Percentiles rank a stretch among this genome's conserved stretches.
Evolutionary conservation across 352 stramenopile species (phyloP).

Genomic region (Globisporangium mamillatum): DNA sequence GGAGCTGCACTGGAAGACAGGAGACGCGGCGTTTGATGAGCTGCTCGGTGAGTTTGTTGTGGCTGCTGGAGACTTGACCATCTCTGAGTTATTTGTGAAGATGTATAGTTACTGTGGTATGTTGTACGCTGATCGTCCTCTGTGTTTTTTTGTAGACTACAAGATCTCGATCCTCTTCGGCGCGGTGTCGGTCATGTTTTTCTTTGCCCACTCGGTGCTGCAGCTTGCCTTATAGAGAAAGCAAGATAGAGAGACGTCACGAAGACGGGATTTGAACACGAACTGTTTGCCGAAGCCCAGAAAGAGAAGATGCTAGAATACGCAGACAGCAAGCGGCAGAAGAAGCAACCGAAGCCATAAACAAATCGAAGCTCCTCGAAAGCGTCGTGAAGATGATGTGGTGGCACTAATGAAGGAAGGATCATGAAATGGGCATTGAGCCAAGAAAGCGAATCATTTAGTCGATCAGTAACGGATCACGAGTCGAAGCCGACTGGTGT

Average conservation of each 20-base stretch:
- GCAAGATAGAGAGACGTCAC: background rate
- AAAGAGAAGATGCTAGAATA: background rate
- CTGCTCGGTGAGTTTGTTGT: slow-evolving; percentile 55
- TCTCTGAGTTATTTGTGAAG: background rate
- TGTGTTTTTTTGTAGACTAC: slow-evolving; percentile 48
- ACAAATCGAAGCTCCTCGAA: background rate
- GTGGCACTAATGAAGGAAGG: background rate
- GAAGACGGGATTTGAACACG: background rate
- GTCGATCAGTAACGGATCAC: background rate
- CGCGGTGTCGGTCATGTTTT: slow-evolving; percentile 50
- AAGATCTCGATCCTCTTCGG: slow-evolving; percentile 80
- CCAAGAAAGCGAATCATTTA: background rate
- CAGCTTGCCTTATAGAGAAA: slow-evolving; percentile 39
- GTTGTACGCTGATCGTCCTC: background rate
- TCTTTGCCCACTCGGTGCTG: slow-evolving; percentile 66
- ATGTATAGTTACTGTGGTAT: background rate
- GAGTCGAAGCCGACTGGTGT: background rate
- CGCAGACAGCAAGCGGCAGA: background rate
- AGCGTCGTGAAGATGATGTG: background rate
- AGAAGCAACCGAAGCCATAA: background rate
- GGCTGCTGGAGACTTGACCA: background rate
- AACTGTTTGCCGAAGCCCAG: background rate
- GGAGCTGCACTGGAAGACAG: slow-evolving; percentile 60
- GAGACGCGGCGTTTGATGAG: slow-evolving; percentile 52
- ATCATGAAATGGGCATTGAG: background rate